These are phyloP conservation scores for Nemania bipapillata DNA, from an alignment of 2,329 filamentous ascomycete species.

Conservation along the genomic window DNA sequence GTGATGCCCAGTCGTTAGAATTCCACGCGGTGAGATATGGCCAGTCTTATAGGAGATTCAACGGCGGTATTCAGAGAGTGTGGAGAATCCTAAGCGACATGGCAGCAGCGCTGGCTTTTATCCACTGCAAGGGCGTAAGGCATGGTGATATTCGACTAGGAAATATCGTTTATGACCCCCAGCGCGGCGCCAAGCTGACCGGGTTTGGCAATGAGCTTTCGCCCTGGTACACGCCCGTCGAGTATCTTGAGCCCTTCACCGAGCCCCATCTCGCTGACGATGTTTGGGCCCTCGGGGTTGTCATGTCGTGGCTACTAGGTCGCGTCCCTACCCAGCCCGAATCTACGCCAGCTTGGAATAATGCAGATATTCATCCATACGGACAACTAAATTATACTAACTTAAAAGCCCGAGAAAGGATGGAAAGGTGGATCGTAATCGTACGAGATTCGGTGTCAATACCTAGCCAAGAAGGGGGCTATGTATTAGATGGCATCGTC, in stretches of 20 bases:
- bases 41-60: too few relatives aligned
- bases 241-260: background rate
- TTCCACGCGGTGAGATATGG: background rate
- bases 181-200: slow-evolving; percentile 7
- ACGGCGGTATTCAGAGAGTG: slow-evolving; percentile 3
- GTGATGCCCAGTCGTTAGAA: background rate
- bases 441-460: background rate
- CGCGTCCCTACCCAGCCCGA: slow-evolving; percentile 17
- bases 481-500: slow-evolving; percentile 4
- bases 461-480: background rate
- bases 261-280: background rate
- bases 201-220: slow-evolving; percentile 3
- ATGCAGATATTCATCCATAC: background rate
- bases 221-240: slow-evolving; percentile 21
- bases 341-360: background rate
- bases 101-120: slow-evolving; percentile 9
- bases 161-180: slow-evolving; percentile 21
- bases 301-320: slow-evolving; percentile 18
- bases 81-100: slow-evolving; percentile 20
- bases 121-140: background rate
- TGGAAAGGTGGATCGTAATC: background rate
- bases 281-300: slow-evolving; percentile 23
- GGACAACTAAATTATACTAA: background rate
- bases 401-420: background rate
- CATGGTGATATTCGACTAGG: slow-evolving; percentile 10